Conservation (phyloP, 192 early-diverging fungal species). For the Thamnidium elegans region DNA sequence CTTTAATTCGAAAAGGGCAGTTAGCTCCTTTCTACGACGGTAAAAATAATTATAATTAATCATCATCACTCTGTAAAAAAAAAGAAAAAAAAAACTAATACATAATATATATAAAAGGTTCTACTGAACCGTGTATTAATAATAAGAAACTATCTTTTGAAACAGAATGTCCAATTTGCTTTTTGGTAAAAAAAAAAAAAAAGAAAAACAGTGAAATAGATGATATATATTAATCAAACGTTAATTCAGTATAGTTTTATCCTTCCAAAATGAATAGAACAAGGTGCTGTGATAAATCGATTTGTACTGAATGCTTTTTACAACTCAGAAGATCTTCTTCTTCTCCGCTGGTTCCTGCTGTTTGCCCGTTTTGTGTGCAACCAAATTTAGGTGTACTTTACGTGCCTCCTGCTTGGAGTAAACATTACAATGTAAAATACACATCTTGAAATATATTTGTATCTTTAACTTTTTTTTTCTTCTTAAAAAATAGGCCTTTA, state of each 20-base stretch:
- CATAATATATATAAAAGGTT: not conserved
- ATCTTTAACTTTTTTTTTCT: too few relatives aligned
- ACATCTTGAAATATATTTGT: too few relatives aligned
- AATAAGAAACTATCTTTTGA: not conserved
- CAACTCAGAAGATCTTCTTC: conserved; percentile 17
- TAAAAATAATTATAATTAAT: not conserved
- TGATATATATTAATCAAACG: too few relatives aligned
- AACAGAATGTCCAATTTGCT: conserved; percentile 32
- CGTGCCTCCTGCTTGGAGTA: conserved; percentile 17
- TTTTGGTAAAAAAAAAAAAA: conserved; percentile 17
- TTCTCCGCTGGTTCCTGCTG: conserved; percentile 9
- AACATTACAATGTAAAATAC: conserved; percentile 4
- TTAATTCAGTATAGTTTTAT: conserved; percentile 18
- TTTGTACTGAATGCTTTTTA: conserved; percentile 36
- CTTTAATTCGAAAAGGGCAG: conserved; percentile 14
- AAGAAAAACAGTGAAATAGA: not conserved
- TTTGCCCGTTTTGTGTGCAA: conserved; percentile 29
- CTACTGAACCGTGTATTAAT: not conserved
- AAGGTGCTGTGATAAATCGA: conserved; percentile 28
- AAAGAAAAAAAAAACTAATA: too few relatives aligned
- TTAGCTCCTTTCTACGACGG: conserved; percentile 34
- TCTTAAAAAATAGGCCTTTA: conserved; percentile 9
- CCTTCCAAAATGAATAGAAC: conserved; percentile 29
- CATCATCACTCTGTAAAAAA: not conserved
- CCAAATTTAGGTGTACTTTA: conserved; percentile 29